Base-by-base conservation (phyloP, 768 basidiomycete species). In the Hemileccinum impolitum region DNA sequence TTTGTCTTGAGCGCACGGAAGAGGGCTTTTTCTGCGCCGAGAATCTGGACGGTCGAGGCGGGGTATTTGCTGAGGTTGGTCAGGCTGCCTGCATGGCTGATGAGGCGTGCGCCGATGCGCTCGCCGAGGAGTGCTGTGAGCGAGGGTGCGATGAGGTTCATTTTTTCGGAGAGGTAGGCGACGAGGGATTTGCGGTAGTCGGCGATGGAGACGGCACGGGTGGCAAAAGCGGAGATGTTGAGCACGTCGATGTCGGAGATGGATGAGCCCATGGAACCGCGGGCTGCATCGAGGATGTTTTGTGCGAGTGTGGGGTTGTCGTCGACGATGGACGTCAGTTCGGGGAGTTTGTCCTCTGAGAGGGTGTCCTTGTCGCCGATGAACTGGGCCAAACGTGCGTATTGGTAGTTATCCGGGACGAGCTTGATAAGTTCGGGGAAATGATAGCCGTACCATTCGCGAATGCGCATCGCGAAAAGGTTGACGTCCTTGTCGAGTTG, bases 401-500 rank as follows among this genome's bases (percentile, higher is more conserved):
- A 98, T 63, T 89, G 85, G 70, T 91, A 84, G 67, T 96, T 95
- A 71, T 97, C 95, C 48, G 94, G 82, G 1, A 97, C 93, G 63
- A 98, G 77, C 53, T 80, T 85, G 72, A 95, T 80, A 58, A 97
- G 87, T 71, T 98, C 95, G 34, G 95, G 95, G 77, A 96, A 98
- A 69, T 97, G 95, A 74, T 94, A 97, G 7, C 95, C 95, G 68
- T 98, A 98, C 95, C 95, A 98, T 68, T 98, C 95, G 60, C 95
- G 80, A 43, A 96, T 85, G 30, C 95, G 90, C 95, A 98, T 98
- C 17, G 94, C 88, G 68, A 98, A 97, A 26, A 94, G 83, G 75
- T 98, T 98, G 70, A 97, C 93, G 69, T 98, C 95, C 77, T 97
- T 98, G 80, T 98, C 95, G 62, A 97, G 87, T 63, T 97, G 94